Percentiles rank a stretch among this genome's conserved stretches.
Conservation (phyloP, 805 yeast genomes). For the Candida loeiensis region DNA sequence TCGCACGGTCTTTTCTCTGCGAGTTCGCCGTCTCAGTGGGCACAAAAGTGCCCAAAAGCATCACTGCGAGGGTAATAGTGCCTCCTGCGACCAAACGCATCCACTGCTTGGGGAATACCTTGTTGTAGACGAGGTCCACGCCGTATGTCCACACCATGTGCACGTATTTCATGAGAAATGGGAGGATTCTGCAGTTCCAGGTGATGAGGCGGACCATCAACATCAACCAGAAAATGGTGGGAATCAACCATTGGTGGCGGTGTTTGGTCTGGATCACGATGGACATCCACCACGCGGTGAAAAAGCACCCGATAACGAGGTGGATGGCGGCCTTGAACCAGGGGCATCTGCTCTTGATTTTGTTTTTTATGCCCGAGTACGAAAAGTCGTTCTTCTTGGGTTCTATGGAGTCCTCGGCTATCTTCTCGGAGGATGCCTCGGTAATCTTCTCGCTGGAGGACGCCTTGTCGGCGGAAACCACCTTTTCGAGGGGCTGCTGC, state of each 20-base stretch:
- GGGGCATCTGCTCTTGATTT: conserved; percentile 11
- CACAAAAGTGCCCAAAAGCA: conserved; percentile 54
- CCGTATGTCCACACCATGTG: conserved; percentile 24
- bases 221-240: conserved; percentile 50
- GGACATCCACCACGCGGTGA: conserved; percentile 46
- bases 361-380: background rate
- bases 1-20: conserved; percentile 48
- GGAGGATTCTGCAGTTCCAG: conserved; percentile 39
- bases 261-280: conserved; percentile 48
- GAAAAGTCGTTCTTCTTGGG: background rate
- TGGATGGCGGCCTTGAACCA: conserved; percentile 14
- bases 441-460: background rate
- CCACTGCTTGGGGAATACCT: conserved; percentile 38
- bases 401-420: no score
- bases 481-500: background rate
- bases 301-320: conserved; percentile 20
- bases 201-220: conserved; percentile 51
- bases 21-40: conserved; percentile 47
- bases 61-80: conserved; percentile 41
- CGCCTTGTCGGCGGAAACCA: background rate
- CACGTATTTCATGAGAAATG: conserved; percentile 13
- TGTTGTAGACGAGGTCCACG: conserved; percentile 32
- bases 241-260: conserved; percentile 54
- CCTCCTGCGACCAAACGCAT: conserved; percentile 45
- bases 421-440: background rate